A percentile compares a stretch with the other conserved stretches of the same genome.
Evolutionary conservation across 345 rosid species (phyloP).

Genomic region (Combretum micranthum): DNA sequence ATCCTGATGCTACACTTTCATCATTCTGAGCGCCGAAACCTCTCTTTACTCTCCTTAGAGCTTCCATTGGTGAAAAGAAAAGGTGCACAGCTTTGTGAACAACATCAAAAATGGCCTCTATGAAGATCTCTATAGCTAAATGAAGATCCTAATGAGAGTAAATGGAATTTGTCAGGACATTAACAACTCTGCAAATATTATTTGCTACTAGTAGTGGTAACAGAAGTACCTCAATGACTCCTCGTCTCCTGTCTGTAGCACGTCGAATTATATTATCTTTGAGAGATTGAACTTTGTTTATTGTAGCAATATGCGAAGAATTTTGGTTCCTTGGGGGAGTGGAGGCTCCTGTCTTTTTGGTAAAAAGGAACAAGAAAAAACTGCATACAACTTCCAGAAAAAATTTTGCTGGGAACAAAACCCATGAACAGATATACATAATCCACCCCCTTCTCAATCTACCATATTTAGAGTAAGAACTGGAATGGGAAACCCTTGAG

Average conservation of each 20-base stretch:
- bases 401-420: constrained; percentile 53
- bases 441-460: constrained; percentile 46
- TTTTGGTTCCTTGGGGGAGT: constrained; percentile 25
- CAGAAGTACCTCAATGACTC: constrained; percentile 69
- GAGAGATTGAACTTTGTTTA: constrained; percentile 32
- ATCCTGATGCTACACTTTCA: constrained; percentile 13
- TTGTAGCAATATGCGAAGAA: constrained; percentile 23
- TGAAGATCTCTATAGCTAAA: constrained; percentile 77
- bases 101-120: constrained; percentile 72
- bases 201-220: background rate
- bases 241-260: constrained; percentile 85
- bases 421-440: constrained; percentile 45
- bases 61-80: constrained; percentile 71
- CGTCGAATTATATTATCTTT: constrained; percentile 70
- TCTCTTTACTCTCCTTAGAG: constrained; percentile 32
- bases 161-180: background rate
- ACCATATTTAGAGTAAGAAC: constrained; percentile 28
- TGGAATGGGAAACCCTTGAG: constrained; percentile 58
- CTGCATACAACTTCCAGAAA: constrained; percentile 43
- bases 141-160: constrained; percentile 68
- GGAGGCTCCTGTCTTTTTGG: constrained; percentile 24
- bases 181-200: constrained; percentile 4
- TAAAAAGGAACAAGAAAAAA: constrained; percentile 31
- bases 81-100: constrained; percentile 66
- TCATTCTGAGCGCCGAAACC: constrained; percentile 35